Base-by-base conservation (phyloP, 192 early-diverging fungal species). In the Backusella parvicylindrica region DNA sequence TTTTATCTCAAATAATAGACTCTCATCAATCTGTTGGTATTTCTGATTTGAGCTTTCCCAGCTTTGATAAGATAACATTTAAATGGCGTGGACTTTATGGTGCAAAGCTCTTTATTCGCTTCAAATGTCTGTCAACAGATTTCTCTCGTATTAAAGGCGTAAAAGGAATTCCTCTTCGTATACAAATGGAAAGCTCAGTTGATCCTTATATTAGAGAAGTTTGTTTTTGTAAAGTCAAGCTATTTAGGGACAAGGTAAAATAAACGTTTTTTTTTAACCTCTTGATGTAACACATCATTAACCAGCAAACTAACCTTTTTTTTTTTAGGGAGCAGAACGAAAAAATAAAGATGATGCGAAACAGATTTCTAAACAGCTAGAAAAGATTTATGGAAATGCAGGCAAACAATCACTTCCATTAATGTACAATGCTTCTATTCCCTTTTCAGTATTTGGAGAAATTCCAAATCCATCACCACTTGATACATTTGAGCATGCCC, bases 301-400 rank as follows among this genome's bases (percentile, higher is more conserved):
- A 60, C 30, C 32, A 37, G 36, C 33, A 65, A 73, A 28, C 53
- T 60, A 60, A 60, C 23, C 9, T 60, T 28, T 60, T 26, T 36
- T 33, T 30, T 7, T 64, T 35, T 78, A 88, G 84, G 92, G 92
- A 3, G 92, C 90, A 0, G 92, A 93, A 70, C 86, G 92, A 37
- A 91, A 93, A 70, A 89, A 93, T 68, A 93, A 93, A 77, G 92
- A 93, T 69, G 92, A 93, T 73, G 84, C 86, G 56, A 89, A 90
- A 68, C 90, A 93, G 47, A 77, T 91, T 11, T 86, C 88, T 64
- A 90, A 88, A 77, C 75, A 85, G 77, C 86, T 84, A 83, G 89
- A 88, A 26, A 89, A 91, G 68, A 83, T 89, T 64, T 73, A 75
- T 33, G 81, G 85, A 74, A 82, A 76, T 21, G 64, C 75, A 70